A percentile compares a stretch with the other conserved stretches of the same genome.
phyloP scores from a whole-genome alignment of 1,284 basidiomycete genomes.

The Cystobasidium pallidum region DNA sequence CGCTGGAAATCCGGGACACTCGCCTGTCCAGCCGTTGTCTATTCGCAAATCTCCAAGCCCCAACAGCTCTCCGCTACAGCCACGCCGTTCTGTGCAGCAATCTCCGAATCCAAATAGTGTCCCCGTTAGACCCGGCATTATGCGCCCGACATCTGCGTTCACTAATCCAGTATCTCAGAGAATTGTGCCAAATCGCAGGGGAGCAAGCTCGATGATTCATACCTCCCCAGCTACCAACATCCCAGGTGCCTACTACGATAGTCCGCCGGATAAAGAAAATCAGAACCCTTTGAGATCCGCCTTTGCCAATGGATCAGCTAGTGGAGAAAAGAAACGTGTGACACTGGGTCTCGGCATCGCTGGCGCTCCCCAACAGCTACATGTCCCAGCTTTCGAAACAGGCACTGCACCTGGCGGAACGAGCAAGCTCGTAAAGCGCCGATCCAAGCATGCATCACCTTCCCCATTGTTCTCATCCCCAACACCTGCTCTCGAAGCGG shows the following conservation, averaged over 20 bases:
- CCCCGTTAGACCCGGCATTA: slow-evolving; percentile 57
- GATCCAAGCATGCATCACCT: slow-evolving; percentile 29
- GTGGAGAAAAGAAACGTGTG: slow-evolving; percentile 47
- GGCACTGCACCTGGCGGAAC: slow-evolving; percentile 8
- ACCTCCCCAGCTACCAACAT: slow-evolving; percentile 34
- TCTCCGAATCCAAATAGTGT: slow-evolving; percentile 22
- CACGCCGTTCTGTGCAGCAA: slow-evolving; percentile 48
- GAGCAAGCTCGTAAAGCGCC: slow-evolving; percentile 36
- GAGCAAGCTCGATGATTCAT: slow-evolving; percentile 38
- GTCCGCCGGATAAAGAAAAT: slow-evolving; percentile 51
- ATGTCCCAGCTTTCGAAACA: slow-evolving; percentile 26
- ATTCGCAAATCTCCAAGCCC: slow-evolving; percentile 8
- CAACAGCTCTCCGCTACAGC: slow-evolving; percentile 58
- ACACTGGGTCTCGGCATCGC: slow-evolving; percentile 43
- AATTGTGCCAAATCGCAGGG: slow-evolving; percentile 18
- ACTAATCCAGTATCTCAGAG: slow-evolving; percentile 18
- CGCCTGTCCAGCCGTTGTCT: slow-evolving; percentile 21
- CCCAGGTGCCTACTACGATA: slow-evolving; percentile 32
- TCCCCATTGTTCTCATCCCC: slow-evolving; percentile 44
- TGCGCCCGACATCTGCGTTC: slow-evolving; percentile 63
- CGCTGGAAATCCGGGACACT: not conserved
- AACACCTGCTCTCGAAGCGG: slow-evolving; percentile 43
- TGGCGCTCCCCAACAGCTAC: slow-evolving; percentile 25
- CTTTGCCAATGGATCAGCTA: slow-evolving; percentile 7
- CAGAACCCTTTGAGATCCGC: slow-evolving; percentile 5